phyloP scores from a whole-genome alignment of 73 alveolate genomes.

The Paramecium tetraurelia region DNA sequence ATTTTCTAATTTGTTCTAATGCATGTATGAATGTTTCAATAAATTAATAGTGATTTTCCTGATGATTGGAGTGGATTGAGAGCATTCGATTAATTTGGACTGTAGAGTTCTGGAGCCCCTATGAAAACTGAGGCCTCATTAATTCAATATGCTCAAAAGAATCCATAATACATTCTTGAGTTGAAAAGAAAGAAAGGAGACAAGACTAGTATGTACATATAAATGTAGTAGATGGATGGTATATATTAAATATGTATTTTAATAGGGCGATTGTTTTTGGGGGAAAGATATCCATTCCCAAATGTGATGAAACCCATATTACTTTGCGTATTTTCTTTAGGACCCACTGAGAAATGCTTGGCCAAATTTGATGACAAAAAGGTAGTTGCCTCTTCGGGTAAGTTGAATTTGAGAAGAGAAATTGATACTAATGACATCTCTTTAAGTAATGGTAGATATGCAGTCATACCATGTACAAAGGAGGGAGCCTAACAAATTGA shows the following conservation, averaged over 20 bases:
- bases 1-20: slow-evolving; percentile 57
- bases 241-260: slow-evolving; percentile 30
- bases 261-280: slow-evolving; percentile 58
- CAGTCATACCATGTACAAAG: slow-evolving; percentile 58
- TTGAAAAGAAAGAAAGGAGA: slow-evolving; percentile 54
- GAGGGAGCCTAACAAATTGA: slow-evolving; percentile 33
- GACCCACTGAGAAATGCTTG: slow-evolving; percentile 26
- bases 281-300: slow-evolving; percentile 70
- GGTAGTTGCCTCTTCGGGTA: slow-evolving; percentile 61
- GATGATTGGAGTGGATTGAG: slow-evolving; percentile 84
- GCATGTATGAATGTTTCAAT: slow-evolving; percentile 54
- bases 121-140: slow-evolving; percentile 46
- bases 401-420: slow-evolving; percentile 70
- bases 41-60: slow-evolving; percentile 81
- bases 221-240: slow-evolving; percentile 90
- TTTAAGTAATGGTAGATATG: slow-evolving; percentile 49
- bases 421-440: not conserved
- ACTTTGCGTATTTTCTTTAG: slow-evolving; percentile 56
- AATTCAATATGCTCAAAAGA: slow-evolving; percentile 48
- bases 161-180: slow-evolving; percentile 55
- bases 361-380: slow-evolving; percentile 57
- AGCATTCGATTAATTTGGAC: slow-evolving; percentile 80
- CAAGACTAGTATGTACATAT: slow-evolving; percentile 75
- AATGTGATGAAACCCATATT: slow-evolving; percentile 59
- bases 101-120: slow-evolving; percentile 82